A percentile compares a stretch with the other conserved stretches of the same genome.
These are phyloP conservation scores for Fraxinus ornus DNA, from an alignment of 305 asterid species.

Conservation along the genomic window DNA sequence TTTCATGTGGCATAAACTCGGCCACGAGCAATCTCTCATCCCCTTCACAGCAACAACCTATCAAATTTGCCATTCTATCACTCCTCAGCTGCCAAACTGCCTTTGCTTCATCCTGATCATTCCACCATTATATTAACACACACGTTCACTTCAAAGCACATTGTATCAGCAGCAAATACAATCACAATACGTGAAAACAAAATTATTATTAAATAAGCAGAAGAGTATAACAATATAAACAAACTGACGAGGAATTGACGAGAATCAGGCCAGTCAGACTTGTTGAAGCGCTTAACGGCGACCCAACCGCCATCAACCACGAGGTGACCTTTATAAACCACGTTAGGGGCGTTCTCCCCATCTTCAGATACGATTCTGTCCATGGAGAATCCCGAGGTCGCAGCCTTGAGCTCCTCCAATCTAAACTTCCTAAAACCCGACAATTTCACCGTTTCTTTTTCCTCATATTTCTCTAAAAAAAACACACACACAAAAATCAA, in stretches of 20 bases:
- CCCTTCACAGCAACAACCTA: conserved; percentile 61
- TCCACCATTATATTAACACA: neutral
- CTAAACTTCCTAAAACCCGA: conserved; percentile 40
- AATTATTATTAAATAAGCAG: neutral
- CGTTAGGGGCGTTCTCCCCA: conserved; percentile 46
- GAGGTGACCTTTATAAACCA: conserved; percentile 47
- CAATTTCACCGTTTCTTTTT: conserved; percentile 30
- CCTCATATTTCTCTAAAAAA: conserved; percentile 31
- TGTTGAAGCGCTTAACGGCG: conserved; percentile 46
- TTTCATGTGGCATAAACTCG: conserved; percentile 53
- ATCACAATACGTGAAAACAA: neutral
- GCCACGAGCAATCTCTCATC: conserved; percentile 57
- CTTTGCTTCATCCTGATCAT: conserved; percentile 54
- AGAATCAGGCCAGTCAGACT: conserved; percentile 53
- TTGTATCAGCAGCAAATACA: neutral
- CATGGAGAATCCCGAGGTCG: conserved; percentile 41
- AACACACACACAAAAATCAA: neutral
- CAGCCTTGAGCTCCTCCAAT: conserved; percentile 42
- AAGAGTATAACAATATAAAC: neutral
- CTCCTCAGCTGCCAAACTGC: conserved; percentile 54
- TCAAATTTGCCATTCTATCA: conserved; percentile 49
- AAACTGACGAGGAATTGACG: conserved; percentile 41
- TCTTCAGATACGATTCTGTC: conserved; percentile 50
- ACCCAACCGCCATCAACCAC: conserved; percentile 35
- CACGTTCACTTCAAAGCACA: neutral